Percentiles rank a stretch among this genome's conserved stretches.
These are phyloP conservation scores for Colletotrichum kahawae DNA, from an alignment of 2,329 filamentous ascomycete species.

Conservation along the genomic window DNA sequence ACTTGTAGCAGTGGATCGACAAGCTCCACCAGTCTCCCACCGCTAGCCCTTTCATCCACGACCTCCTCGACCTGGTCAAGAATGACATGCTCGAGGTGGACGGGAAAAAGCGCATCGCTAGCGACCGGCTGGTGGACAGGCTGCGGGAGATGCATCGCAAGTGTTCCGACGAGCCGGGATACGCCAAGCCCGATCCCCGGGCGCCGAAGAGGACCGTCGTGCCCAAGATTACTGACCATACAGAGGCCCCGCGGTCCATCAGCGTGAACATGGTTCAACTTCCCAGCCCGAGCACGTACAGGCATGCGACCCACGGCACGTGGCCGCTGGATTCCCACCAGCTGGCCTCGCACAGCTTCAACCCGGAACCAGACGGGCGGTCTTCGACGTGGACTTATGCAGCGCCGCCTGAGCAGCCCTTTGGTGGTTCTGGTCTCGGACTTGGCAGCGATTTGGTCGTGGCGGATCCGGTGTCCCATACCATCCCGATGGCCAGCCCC, in stretches of 20 bases:
- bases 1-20: neutral
- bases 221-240: neutral
- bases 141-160: neutral
- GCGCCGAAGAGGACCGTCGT: too few species aligned
- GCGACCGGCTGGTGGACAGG: neutral
- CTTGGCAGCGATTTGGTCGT: neutral
- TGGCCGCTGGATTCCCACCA: neutral
- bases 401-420: neutral
- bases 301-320: neutral
- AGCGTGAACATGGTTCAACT: neutral
- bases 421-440: fast-evolving
- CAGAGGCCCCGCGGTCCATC: neutral
- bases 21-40: neutral
- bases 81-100: neutral
- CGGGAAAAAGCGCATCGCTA: neutral
- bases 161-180: neutral
- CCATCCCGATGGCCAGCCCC: neutral
- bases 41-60: neutral
- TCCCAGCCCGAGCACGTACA: neutral
- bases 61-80: neutral
- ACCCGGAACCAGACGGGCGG: neutral
- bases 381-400: neutral
- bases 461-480: neutral
- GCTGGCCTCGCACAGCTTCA: fast-evolving
- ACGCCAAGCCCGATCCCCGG: neutral